Evolutionary conservation across 1,139 yeast species (phyloP).

Genomic region (Geotrichum macrosporum): DNA sequence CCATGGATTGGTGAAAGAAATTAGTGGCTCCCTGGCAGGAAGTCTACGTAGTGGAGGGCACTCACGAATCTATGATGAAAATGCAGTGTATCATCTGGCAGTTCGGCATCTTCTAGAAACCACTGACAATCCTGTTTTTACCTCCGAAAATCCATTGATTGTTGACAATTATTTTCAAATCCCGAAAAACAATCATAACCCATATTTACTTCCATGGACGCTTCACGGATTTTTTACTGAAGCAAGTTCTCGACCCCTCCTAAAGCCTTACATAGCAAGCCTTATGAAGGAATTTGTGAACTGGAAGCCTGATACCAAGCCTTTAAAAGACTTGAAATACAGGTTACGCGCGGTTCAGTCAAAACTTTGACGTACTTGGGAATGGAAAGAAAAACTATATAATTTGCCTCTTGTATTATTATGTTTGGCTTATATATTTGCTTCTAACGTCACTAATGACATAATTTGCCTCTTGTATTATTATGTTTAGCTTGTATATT

Average conservation of each 20-base stretch:
- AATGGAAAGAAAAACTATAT: too few relatives aligned
- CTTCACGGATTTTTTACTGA: slow-evolving; percentile 72
- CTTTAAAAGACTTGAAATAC: slow-evolving; percentile 75
- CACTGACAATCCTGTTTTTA: slow-evolving; percentile 55
- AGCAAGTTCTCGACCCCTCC: slow-evolving; percentile 39
- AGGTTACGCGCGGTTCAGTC: slow-evolving; percentile 60
- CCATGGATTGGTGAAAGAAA: slow-evolving; percentile 58
- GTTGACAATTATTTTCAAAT: slow-evolving; percentile 29
- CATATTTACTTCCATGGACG: slow-evolving; percentile 89
- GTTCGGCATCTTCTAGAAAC: slow-evolving; percentile 73
- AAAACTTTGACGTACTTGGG: slow-evolving; percentile 30
- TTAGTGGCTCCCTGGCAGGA: slow-evolving; percentile 80
- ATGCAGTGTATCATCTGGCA: slow-evolving; percentile 78
- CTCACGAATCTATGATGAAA: slow-evolving; percentile 80
- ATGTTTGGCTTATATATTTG: too few relatives aligned
- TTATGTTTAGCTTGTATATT: too few relatives aligned
- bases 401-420: too few relatives aligned
- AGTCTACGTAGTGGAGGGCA: slow-evolving; percentile 94
- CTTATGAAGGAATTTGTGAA: slow-evolving; percentile 67
- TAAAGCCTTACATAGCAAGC: slow-evolving; percentile 50
- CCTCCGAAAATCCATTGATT: slow-evolving; percentile 29
- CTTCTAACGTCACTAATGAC: too few relatives aligned
- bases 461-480: too few relatives aligned
- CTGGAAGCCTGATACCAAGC: slow-evolving; percentile 84
- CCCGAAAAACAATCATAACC: slow-evolving; percentile 54